phyloP scores from a whole-genome alignment of 257 asterid genomes.

The Jaltomata sinuosa region DNA sequence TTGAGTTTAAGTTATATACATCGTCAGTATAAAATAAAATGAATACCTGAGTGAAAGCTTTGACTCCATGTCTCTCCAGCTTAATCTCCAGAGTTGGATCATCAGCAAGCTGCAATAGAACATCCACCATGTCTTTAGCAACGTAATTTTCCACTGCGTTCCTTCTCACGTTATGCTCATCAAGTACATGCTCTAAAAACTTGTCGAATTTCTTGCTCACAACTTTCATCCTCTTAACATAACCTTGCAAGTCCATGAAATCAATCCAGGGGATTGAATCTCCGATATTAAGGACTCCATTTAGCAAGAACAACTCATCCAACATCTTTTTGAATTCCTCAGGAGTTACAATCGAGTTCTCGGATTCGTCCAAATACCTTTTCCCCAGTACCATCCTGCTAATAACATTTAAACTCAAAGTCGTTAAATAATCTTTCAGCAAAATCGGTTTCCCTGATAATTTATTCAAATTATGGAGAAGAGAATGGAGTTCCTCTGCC shows the following conservation, averaged over 20 bases:
- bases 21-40: not conserved
- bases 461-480: constrained; percentile 6
- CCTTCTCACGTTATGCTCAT: constrained; percentile 23
- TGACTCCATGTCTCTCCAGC: constrained; percentile 39
- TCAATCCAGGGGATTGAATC: constrained; percentile 33
- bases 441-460: constrained; percentile 8
- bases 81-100: constrained; percentile 36
- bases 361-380: constrained; percentile 19
- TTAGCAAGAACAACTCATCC: constrained; percentile 29
- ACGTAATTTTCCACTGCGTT: not conserved
- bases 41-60: constrained; percentile 35
- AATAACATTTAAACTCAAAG: constrained; percentile 32
- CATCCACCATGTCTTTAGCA: constrained; percentile 38
- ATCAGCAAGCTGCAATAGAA: constrained; percentile 30
- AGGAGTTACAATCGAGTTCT: constrained; percentile 11
- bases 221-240: constrained; percentile 31
- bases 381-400: constrained; percentile 39
- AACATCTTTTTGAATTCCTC: constrained; percentile 35
- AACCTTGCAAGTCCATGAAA: constrained; percentile 39
- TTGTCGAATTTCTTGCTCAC: constrained; percentile 37
- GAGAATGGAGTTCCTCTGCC: constrained; percentile 16
- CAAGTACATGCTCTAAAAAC: constrained; percentile 38
- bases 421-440: constrained; percentile 31
- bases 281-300: constrained; percentile 33
- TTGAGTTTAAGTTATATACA: not conserved